Percentiles rank a stretch among this genome's conserved stretches.
These are phyloP conservation scores for Colletotrichum tamarilloi DNA, from an alignment of 2,329 filamentous ascomycete genomes.

Conservation along the genomic window DNA sequence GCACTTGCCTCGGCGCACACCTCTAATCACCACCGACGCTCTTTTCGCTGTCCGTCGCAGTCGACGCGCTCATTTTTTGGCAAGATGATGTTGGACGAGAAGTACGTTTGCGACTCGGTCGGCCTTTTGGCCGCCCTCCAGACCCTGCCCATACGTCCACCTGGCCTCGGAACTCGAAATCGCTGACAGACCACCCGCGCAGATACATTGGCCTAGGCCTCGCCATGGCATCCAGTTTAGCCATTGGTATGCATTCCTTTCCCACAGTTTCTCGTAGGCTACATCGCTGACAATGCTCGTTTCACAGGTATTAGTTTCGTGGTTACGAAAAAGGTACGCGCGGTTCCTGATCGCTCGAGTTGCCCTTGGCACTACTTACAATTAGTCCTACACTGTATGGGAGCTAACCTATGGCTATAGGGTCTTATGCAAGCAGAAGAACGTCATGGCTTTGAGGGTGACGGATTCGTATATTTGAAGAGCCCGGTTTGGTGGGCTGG, in stretches of 20 bases:
- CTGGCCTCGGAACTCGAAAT: constrained; percentile 13
- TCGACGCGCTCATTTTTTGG: constrained; percentile 31
- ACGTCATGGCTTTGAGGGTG: constrained; percentile 94
- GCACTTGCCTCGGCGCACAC: constrained; percentile 21
- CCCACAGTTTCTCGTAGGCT: background rate
- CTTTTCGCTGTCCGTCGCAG: constrained; percentile 20
- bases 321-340: constrained; percentile 93
- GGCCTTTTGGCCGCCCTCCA: background rate
- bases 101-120: constrained; percentile 36
- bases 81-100: constrained; percentile 37
- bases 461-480: constrained; percentile 92
- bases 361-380: background rate
- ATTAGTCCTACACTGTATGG: constrained; percentile 24
- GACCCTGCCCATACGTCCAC: background rate
- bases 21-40: constrained; percentile 15
- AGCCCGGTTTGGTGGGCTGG: constrained; percentile 99
- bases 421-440: constrained; percentile 92
- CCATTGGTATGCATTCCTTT: constrained; percentile 69
- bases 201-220: constrained; percentile 83
- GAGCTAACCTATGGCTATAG: constrained; percentile 54
- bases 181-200: constrained; percentile 45
- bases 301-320: constrained; percentile 90
- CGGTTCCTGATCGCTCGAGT: constrained; percentile 29
- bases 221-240: constrained; percentile 79
- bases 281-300: constrained; percentile 38